Evolutionary conservation across 805 yeast genomes (phyloP).

Genomic region (Suhomyces sp.): DNA sequence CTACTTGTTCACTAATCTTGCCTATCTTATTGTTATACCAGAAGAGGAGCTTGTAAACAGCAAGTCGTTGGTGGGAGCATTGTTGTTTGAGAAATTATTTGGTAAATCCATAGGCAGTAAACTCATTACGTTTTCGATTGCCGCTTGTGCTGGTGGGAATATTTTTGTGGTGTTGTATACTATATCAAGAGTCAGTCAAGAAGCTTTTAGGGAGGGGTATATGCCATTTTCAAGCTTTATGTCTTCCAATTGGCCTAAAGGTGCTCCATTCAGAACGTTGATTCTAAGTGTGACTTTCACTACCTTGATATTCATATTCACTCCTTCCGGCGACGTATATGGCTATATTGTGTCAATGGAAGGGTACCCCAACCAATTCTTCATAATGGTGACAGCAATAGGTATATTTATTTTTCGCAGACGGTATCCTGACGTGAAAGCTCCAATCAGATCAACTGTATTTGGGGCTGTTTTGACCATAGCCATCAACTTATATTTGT

Average conservation of each 20-base stretch:
- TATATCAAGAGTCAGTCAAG: conserved; percentile 61
- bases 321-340: conserved; percentile 51
- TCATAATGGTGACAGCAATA: conserved; percentile 49
- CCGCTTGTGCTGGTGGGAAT: conserved; percentile 61
- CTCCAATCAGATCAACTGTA: conserved; percentile 51
- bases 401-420: conserved; percentile 56
- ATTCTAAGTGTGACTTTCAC: conserved; percentile 42
- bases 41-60: conserved; percentile 51
- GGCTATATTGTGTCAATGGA: conserved; percentile 51
- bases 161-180: conserved; percentile 60
- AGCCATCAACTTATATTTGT: conserved; percentile 44
- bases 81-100: conserved; percentile 53
- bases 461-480: conserved; percentile 48
- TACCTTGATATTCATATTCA: conserved; percentile 32
- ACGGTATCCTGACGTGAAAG: conserved; percentile 45
- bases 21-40: conserved; percentile 54
- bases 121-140: conserved; percentile 54
- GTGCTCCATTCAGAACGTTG: conserved; percentile 55
- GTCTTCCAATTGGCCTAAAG: conserved; percentile 55
- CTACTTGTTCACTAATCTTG: conserved; percentile 51
- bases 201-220: conserved; percentile 60
- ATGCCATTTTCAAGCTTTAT: conserved; percentile 50
- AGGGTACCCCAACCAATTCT: conserved; percentile 49
- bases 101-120: conserved; percentile 53
- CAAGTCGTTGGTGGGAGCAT: conserved; percentile 58